Evolutionary conservation across 139 green algal genomes (phyloP).

Genomic region (Coelastrella sp.): DNA sequence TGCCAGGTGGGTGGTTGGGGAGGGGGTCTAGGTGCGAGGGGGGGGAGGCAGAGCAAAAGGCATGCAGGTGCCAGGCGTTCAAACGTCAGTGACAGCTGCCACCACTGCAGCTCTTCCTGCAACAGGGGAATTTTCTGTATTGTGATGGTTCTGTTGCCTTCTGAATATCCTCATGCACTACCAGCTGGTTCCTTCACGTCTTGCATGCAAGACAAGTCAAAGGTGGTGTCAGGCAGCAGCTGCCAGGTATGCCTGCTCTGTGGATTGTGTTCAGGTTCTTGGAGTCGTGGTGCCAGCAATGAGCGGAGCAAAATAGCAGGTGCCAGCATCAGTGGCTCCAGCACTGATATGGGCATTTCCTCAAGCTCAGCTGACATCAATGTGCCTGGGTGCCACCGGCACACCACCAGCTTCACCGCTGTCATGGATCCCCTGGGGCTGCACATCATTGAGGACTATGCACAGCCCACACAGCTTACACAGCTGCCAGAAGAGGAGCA

Average conservation of each 20-base stretch:
- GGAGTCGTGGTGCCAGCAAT: background rate
- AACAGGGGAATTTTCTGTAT: too few species aligned
- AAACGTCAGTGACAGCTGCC: too few species aligned
- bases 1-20: background rate
- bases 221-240: too few species aligned
- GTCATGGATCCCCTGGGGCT: slow-evolving; percentile 43
- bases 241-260: background rate
- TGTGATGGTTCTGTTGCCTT: too few species aligned
- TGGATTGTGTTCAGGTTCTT: slow-evolving; percentile 1
- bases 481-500: slow-evolving; percentile 4
- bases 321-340: background rate
- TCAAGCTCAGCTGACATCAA: background rate
- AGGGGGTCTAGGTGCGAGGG: too few species aligned
- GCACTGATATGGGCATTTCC: background rate
- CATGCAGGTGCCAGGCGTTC: too few species aligned
- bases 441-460: slow-evolving; percentile 48
- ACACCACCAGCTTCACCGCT: slow-evolving; percentile 35
- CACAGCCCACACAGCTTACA: background rate
- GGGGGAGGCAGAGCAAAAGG: too few species aligned
- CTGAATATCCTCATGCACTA: too few species aligned
- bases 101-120: too few species aligned
- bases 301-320: background rate
- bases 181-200: too few species aligned
- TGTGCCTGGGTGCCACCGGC: background rate
- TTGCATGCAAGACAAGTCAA: too few species aligned